Evolutionary conservation across 1,139 yeast genomes (phyloP).

Genomic region (Sugiyamaella sp.): DNA sequence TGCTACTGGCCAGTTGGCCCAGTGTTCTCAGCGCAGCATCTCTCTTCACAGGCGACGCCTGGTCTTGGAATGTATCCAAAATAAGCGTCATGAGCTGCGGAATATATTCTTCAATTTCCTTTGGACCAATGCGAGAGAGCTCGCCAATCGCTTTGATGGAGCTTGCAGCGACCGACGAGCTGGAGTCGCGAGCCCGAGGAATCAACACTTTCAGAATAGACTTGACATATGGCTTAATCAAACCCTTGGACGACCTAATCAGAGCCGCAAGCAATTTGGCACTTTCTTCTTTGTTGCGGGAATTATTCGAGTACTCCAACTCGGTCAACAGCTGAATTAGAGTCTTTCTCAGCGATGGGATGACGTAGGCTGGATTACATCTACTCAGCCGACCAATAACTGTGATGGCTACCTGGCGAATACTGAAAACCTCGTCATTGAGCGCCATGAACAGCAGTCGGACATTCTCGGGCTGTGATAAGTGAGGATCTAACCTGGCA

Average conservation of each 20-base stretch:
- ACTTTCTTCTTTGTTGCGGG: slow-evolving; percentile 85
- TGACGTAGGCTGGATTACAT: slow-evolving; percentile 93
- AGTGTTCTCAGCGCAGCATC: slow-evolving; percentile 87
- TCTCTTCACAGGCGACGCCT: slow-evolving; percentile 79
- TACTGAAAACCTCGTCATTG: slow-evolving; percentile 86
- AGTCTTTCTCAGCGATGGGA: slow-evolving; percentile 86
- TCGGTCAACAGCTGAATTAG: slow-evolving; percentile 83
- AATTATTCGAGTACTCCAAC: slow-evolving; percentile 73
- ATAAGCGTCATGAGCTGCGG: slow-evolving; percentile 83
- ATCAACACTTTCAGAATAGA: slow-evolving; percentile 84
- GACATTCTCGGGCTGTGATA: slow-evolving; percentile 92
- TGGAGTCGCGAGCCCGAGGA: slow-evolving; percentile 70
- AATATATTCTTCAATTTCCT: slow-evolving; percentile 73
- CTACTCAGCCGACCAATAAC: slow-evolving; percentile 82
- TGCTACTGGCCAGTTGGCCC: slow-evolving; percentile 86
- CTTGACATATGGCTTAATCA: slow-evolving; percentile 85
- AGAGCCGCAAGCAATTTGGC: slow-evolving; percentile 74
- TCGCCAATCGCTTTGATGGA: slow-evolving; percentile 91
- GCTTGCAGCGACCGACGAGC: slow-evolving; percentile 80
- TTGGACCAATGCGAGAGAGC: slow-evolving; percentile 85
- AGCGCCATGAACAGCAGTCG: slow-evolving; percentile 82
- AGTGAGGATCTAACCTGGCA: slow-evolving; percentile 76
- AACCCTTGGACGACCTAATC: slow-evolving; percentile 74
- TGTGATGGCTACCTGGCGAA: slow-evolving; percentile 76
- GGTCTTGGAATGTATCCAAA: slow-evolving; percentile 87